Evolutionary conservation across 208 protist genomes (phyloP).

Genomic region (Crithidia bombi): DNA sequence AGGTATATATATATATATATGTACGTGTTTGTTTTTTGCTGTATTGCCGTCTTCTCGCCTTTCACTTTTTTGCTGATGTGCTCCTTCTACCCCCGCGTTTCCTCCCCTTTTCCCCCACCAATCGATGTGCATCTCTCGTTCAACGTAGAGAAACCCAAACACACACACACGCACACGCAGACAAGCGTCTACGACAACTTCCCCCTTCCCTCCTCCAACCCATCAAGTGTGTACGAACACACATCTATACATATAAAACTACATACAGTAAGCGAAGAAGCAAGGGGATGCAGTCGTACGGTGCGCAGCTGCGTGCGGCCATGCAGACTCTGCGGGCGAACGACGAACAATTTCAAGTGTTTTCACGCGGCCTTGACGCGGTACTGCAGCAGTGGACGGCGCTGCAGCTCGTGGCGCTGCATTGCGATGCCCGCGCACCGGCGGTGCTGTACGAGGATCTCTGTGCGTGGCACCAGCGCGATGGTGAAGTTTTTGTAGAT

Average conservation of each 20-base stretch:
- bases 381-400: constrained; percentile 90
- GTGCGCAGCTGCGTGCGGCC: constrained; percentile 32
- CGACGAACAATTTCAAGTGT: constrained; percentile 68
- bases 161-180: constrained; percentile 4
- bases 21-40: neutral
- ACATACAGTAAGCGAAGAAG: neutral
- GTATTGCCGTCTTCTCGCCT: neutral
- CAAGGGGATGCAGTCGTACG: constrained; percentile 25
- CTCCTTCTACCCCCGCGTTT: neutral
- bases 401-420: constrained; percentile 77
- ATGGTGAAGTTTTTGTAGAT: constrained; percentile 86
- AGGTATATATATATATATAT: neutral
- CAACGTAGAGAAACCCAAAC: neutral
- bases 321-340: constrained; percentile 51
- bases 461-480: constrained; percentile 61
- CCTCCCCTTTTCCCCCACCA: neutral
- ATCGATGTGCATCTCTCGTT: neutral
- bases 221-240: no score
- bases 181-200: no score
- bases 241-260: no score
- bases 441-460: constrained; percentile 65
- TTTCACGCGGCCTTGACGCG: constrained; percentile 60
- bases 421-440: constrained; percentile 69
- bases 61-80: neutral
- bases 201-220: no score